phyloP scores from a whole-genome alignment of 371 early-diverging fungal genomes.

The Mortierella sp. region DNA sequence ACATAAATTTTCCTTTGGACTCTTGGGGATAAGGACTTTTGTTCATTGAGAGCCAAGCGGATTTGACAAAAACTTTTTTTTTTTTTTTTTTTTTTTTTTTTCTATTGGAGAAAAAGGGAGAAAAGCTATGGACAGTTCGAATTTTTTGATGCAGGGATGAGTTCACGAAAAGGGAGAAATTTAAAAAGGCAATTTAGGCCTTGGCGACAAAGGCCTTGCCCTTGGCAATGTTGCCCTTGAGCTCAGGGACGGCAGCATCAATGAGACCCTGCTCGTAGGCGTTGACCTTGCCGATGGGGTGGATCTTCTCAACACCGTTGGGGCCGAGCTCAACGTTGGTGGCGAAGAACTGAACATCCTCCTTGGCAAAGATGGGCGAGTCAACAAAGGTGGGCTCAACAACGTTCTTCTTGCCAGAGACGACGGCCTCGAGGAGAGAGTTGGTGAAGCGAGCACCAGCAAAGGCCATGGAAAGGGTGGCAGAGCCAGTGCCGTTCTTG shows the following conservation, averaged over 20 bases:
- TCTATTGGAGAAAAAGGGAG: conserved; percentile 17
- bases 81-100: conserved; percentile 16
- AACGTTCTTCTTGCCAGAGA: conserved; percentile 87
- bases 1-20: conserved; percentile 18
- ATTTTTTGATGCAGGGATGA: not conserved
- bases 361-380: conserved; percentile 77
- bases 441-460: conserved; percentile 97
- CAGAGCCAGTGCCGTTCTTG: conserved; percentile 98
- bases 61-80: conserved; percentile 59
- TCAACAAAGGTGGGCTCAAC: conserved; percentile 95
- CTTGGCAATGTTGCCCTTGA: conserved; percentile 94
- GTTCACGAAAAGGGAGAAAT: not conserved
- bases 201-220: conserved; percentile 59
- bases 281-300: conserved; percentile 87
- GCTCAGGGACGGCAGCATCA: conserved; percentile 88
- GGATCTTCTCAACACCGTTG: conserved; percentile 93
- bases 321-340: conserved; percentile 95
- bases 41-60: conserved; percentile 25
- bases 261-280: conserved; percentile 93
- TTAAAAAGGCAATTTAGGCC: conserved; percentile 31
- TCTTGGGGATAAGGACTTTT: not conserved
- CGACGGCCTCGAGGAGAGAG: conserved; percentile 90
- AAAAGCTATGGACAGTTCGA: conserved; percentile 34
- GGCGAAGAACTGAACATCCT: conserved; percentile 95
- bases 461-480: conserved; percentile 98